phyloP scores from a whole-genome alignment of 164 flowering plant species.

The grape (Vitis vinifera) region DNA sequence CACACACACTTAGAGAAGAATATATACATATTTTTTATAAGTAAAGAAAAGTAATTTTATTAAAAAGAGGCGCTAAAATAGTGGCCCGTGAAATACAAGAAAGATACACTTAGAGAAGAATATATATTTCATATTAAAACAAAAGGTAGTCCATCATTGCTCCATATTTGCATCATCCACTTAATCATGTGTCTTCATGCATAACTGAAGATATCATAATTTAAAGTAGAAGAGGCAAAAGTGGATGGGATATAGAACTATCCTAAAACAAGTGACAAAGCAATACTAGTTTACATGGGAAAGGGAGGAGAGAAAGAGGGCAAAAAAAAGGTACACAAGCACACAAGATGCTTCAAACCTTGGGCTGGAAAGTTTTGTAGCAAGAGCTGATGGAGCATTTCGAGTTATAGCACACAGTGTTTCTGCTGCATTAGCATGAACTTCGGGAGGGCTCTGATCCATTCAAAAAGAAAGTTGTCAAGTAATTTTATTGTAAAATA shows the following conservation, averaged over 20 bases:
- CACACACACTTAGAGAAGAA: background rate
- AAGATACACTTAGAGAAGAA: background rate
- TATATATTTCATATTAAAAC: background rate
- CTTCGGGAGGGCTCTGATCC: conserved; percentile 80
- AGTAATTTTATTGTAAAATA: background rate
- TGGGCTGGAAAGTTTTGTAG: conserved; percentile 79
- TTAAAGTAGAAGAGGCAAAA: too few species aligned
- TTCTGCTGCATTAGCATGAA: conserved; percentile 96
- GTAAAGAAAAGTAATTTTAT: too few species aligned
- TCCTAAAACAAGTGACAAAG: background rate
- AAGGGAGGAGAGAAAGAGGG: background rate
- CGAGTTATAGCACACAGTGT: conserved; percentile 84
- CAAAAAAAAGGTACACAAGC: background rate
- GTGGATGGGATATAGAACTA: too few species aligned
- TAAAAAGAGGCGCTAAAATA: background rate
- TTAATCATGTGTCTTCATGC: too few species aligned
- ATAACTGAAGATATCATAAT: too few species aligned
- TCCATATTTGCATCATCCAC: too few species aligned
- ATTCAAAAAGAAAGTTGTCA: conserved; percentile 8
- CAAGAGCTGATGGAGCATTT: conserved; percentile 75
- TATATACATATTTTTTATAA: background rate
- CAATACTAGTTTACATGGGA: background rate
- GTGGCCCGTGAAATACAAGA: too few species aligned
- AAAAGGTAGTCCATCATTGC: too few species aligned
- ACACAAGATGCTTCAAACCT: conserved; percentile 47